Conservation (phyloP, 1,139 yeast genomes). For the Blastobotrys apis region DNA sequence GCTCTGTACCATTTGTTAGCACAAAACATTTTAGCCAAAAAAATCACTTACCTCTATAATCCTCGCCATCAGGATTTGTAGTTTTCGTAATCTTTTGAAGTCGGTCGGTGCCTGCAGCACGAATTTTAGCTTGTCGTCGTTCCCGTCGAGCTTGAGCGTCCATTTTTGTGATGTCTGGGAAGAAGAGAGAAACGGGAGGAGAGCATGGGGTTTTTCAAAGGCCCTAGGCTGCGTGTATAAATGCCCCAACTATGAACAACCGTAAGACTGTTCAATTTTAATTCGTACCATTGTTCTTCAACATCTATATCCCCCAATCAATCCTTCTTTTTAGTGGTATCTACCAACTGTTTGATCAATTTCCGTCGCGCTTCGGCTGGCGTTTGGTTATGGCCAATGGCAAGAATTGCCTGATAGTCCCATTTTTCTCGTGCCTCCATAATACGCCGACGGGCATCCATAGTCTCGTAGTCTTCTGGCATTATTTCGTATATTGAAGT, state of each 20-base stretch:
- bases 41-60: constrained; percentile 12
- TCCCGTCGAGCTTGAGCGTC: constrained; percentile 35
- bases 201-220: too few species aligned
- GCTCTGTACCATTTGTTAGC: too few species aligned
- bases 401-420: constrained; percentile 18
- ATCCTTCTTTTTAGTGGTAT: constrained; percentile 3
- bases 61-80: constrained; percentile 24
- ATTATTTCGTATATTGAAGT: constrained; percentile 3
- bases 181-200: too few species aligned
- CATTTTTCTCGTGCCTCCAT: constrained; percentile 19
- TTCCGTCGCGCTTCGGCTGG: constrained; percentile 6
- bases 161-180: constrained; percentile 14
- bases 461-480: constrained; percentile 23
- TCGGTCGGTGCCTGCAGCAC: constrained; percentile 34
- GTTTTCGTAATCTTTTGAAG: constrained; percentile 37
- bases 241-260: too few species aligned
- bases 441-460: constrained; percentile 17
- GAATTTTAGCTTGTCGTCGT: constrained; percentile 37
- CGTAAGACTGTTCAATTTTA: background rate
- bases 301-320: background rate
- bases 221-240: too few species aligned
- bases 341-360: constrained; percentile 1
- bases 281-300: background rate
- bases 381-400: constrained; percentile 1
- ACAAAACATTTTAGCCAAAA: too few species aligned